A percentile compares a stretch with the other conserved stretches of the same genome.
Conservation (phyloP, 108 stramenopile genomes). For the Bacterosira constricta region DNA sequence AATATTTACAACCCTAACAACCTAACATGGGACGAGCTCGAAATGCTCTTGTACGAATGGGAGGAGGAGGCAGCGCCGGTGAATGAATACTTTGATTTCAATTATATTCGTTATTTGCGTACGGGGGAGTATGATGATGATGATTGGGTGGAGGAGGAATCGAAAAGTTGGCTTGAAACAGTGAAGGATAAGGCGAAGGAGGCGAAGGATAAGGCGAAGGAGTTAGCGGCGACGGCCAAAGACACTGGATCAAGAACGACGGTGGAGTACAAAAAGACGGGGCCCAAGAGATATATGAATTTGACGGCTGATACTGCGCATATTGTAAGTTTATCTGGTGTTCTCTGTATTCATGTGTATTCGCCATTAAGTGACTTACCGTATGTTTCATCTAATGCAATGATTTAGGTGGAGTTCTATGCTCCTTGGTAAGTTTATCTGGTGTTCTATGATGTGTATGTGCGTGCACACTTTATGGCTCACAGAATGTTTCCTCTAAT, state of each 20-base stretch:
- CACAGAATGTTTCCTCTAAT: no score
- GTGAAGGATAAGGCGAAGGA: constrained; percentile 4
- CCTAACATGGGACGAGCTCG: constrained; percentile 23
- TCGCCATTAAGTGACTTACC: no score
- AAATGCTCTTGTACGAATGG: constrained; percentile 21
- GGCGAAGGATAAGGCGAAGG: constrained; percentile 3
- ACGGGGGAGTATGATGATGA: constrained; percentile 6
- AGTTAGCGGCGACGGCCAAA: not conserved
- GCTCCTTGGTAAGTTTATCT: constrained; percentile 26
- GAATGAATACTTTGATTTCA: constrained; percentile 9
- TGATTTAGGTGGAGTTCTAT: constrained; percentile 53
- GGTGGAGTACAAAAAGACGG: constrained; percentile 7
- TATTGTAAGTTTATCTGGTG: not conserved
- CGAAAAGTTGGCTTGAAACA: no score
- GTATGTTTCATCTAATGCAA: no score
- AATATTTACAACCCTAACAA: constrained; percentile 18
- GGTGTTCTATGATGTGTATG: no score
- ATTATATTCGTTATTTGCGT: not conserved
- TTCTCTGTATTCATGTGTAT: no score
- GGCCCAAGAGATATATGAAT: constrained; percentile 10
- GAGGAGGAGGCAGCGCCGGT: constrained; percentile 22
- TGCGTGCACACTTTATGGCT: no score
- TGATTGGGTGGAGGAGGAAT: constrained; percentile 3
- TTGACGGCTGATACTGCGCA: constrained; percentile 20
- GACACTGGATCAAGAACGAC: constrained; percentile 10